phyloP scores from a whole-genome alignment of 1,284 basidiomycete genomes.

The Ceraceosorus guamensis region DNA sequence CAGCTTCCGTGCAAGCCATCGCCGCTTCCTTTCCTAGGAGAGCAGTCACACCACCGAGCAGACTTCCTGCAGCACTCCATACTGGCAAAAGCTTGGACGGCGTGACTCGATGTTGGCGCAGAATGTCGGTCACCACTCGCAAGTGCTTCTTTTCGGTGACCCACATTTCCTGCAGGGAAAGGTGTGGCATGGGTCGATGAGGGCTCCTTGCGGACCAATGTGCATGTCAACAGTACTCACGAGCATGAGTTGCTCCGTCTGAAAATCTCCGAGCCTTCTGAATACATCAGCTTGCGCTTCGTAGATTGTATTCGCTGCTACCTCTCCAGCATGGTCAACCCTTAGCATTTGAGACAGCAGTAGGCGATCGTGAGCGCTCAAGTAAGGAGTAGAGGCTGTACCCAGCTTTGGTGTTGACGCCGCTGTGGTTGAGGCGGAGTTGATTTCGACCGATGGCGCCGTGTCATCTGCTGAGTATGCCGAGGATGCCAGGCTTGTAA shows the following conservation, averaged over 20 bases:
- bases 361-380: neutral
- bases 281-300: conserved; percentile 45
- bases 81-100: conserved; percentile 76
- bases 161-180: conserved; percentile 67
- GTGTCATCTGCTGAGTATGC: no score
- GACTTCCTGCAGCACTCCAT: conserved; percentile 77
- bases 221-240: no score
- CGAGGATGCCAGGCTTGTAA: no score
- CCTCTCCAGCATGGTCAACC: conserved; percentile 46
- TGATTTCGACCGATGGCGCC: no score
- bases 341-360: conserved; percentile 27
- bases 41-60: conserved; percentile 75
- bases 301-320: conserved; percentile 48
- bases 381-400: neutral
- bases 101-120: conserved; percentile 71
- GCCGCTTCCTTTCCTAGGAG: conserved; percentile 84
- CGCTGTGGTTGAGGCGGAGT: no score
- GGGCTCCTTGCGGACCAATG: no score
- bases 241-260: conserved; percentile 28
- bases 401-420: no score
- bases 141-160: conserved; percentile 90
- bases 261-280: conserved; percentile 24
- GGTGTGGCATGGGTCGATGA: no score
- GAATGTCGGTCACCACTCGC: conserved; percentile 72
- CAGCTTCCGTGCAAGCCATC: conserved; percentile 96